phyloP scores from a whole-genome alignment of 2,329 filamentous ascomycete species.

The Colletotrichum viniferum region DNA sequence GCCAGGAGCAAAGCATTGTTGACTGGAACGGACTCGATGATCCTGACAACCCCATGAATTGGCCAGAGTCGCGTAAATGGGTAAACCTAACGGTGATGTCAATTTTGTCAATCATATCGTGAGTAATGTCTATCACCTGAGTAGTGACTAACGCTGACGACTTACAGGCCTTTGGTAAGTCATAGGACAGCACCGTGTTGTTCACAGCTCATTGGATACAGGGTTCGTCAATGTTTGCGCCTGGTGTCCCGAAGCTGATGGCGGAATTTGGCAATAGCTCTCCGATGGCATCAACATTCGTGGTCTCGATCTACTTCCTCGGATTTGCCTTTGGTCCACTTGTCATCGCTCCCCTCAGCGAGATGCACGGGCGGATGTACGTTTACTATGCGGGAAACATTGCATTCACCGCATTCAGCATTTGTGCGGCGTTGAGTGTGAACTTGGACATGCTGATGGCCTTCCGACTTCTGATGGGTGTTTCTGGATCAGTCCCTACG shows the following conservation, averaged over 20 bases:
- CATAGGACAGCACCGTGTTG: accelerated
- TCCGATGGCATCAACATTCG: conserved; percentile 53
- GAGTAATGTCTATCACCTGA: background rate
- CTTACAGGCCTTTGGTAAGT: conserved; percentile 11
- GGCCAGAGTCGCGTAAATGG: conserved; percentile 55
- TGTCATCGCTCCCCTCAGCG: conserved; percentile 70
- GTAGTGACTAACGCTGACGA: conserved; percentile 9
- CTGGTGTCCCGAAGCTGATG: conserved; percentile 61
- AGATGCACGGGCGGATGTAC: conserved; percentile 68
- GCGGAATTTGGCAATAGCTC: conserved; percentile 52
- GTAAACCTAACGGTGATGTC: conserved; percentile 36
- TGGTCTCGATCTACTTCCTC: conserved; percentile 62
- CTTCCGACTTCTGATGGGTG: conserved; percentile 51
- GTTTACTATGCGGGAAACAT: conserved; percentile 46
- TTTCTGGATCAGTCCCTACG: conserved; percentile 45
- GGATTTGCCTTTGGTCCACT: conserved; percentile 54
- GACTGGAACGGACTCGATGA: conserved; percentile 66
- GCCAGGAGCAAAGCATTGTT: conserved; percentile 34
- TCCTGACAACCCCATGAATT: conserved; percentile 70
- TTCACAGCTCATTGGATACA: background rate
- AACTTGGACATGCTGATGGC: conserved; percentile 47
- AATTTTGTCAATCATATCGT: conserved; percentile 21
- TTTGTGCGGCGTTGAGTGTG: conserved; percentile 41
- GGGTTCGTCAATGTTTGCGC: conserved; percentile 56
- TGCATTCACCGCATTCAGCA: conserved; percentile 44